Evolutionary conservation across 345 rosid genomes (phyloP).

Genomic region (Ceriops zippeliana): DNA sequence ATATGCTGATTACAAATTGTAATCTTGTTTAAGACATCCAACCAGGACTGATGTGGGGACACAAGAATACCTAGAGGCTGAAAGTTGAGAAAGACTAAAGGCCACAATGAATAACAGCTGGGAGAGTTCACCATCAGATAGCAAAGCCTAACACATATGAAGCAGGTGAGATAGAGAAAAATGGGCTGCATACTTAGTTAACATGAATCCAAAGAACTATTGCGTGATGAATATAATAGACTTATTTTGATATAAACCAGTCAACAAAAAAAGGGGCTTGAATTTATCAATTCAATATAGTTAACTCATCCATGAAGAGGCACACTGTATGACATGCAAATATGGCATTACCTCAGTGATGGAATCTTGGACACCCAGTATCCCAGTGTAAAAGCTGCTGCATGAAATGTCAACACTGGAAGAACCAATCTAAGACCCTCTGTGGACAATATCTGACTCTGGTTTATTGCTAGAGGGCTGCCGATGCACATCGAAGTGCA

Average conservation of each 20-base stretch:
- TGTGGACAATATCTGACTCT: slow-evolving; percentile 62
- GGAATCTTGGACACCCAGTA: slow-evolving; percentile 86
- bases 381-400: slow-evolving; percentile 68
- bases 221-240: not conserved
- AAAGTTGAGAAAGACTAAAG: too few species aligned
- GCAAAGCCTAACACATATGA: too few species aligned
- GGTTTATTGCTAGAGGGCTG: slow-evolving; percentile 87
- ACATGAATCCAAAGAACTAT: not conserved
- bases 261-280: not conserved
- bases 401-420: slow-evolving; percentile 79
- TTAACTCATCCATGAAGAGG: not conserved
- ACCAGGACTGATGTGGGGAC: too few species aligned
- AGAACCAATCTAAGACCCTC: slow-evolving; percentile 67
- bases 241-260: slow-evolving; percentile 6
- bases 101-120: too few species aligned
- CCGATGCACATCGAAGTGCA: slow-evolving; percentile 90
- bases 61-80: too few species aligned
- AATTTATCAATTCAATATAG: not conserved
- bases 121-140: too few species aligned
- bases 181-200: not conserved
- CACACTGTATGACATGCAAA: not conserved
- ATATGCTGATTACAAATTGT: too few species aligned
- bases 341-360: slow-evolving; percentile 49
- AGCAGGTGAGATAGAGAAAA: too few species aligned
- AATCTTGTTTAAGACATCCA: too few species aligned